Percentiles rank a stretch among this genome's conserved stretches.
Conservation (phyloP, 2,329 filamentous ascomycete genomes). For the Ophiocordyceps camponoti-leonardi region DNA sequence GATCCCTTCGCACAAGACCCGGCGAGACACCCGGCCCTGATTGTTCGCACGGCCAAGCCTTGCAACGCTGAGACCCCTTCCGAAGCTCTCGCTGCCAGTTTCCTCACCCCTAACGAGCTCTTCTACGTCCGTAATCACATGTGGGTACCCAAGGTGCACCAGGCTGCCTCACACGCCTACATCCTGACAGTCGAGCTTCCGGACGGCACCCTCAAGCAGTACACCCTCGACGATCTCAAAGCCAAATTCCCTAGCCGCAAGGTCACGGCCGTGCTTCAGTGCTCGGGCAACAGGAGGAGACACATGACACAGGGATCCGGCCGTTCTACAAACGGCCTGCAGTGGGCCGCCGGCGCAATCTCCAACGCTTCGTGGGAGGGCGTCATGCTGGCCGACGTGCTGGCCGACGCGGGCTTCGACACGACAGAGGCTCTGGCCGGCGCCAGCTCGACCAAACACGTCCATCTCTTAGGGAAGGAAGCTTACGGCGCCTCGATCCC, state of each 20-base stretch:
- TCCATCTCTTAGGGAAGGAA: slow-evolving; percentile 41
- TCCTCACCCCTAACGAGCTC: slow-evolving; percentile 35
- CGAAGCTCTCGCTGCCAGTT: slow-evolving; percentile 27
- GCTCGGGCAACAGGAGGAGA: slow-evolving; percentile 40
- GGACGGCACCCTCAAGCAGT: slow-evolving; percentile 33
- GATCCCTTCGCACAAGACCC: slow-evolving; percentile 43
- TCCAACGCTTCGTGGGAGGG: slow-evolving; percentile 43
- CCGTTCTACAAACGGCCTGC: slow-evolving; percentile 35
- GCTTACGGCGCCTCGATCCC: slow-evolving; percentile 46
- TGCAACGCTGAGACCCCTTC: slow-evolving; percentile 44
- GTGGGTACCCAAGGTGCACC: slow-evolving; percentile 36
- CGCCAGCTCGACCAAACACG: slow-evolving; percentile 26
- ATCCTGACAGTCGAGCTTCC: slow-evolving; percentile 35
- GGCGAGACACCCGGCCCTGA: slow-evolving; percentile 29
- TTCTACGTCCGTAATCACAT: slow-evolving; percentile 48
- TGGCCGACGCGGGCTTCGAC: slow-evolving; percentile 36
- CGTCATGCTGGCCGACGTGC: slow-evolving; percentile 34
- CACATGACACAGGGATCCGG: slow-evolving; percentile 35
- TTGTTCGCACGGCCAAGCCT: slow-evolving; percentile 34
- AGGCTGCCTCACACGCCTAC: slow-evolving; percentile 21
- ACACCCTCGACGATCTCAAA: slow-evolving; percentile 36
- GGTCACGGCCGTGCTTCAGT: slow-evolving; percentile 39
- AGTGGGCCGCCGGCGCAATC: slow-evolving; percentile 42
- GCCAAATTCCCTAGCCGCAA: slow-evolving; percentile 29
- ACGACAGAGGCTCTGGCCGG: slow-evolving; percentile 17